Evolutionary conservation across 176 grass and related monocot species (phyloP), one percentile per base, ranked within the genome.

Genomic region (Saccharum officinarum): DNA sequence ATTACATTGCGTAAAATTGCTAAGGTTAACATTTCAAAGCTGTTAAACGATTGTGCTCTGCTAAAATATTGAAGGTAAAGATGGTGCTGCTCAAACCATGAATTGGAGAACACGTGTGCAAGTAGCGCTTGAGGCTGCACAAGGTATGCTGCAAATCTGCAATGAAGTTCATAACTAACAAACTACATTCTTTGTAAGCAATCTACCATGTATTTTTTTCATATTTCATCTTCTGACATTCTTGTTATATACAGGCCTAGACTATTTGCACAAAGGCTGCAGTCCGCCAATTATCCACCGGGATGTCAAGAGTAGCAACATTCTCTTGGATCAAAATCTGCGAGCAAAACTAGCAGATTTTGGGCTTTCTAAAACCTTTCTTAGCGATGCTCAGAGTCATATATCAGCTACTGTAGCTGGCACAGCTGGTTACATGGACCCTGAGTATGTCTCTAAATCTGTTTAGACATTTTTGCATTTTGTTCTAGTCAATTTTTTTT

Each of bases 391-490:
- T 49, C 64, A 88, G 23, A 73, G 50, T 26, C 85, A 89, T 26
- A 67, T 86, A 40, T 26, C 77, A 28, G 57, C 28, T 1, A 69
- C 79, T 20, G 41, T 54, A 49, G 55, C 78, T 54, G 92, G 87
- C 17, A 90, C 92, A 26, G 34, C 47, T 5, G 92, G 90, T 36
- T 95, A 92, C 68, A 81, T 95, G 0, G 90, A 92, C 63, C 90
- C 90, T 23, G 73, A 92, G 92, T 95, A 77, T 12, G 85, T 45
- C 28, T 28, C 28, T 28, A 28, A 28, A 28, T 28, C 28, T 28
- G 28, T 28, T 28, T 28, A 28, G 1, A 28, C 28, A 28, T 28
- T 28, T 28, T 28, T 28, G 28, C 28, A 28, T 1, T 28, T 28
- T 28, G 1, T 28, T 28, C 28, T 28, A 28, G 28, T 28, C 28